These are phyloP conservation scores for Endothia cerciana DNA, from an alignment of 2,329 filamentous ascomycete genomes.

Conservation along the genomic window DNA sequence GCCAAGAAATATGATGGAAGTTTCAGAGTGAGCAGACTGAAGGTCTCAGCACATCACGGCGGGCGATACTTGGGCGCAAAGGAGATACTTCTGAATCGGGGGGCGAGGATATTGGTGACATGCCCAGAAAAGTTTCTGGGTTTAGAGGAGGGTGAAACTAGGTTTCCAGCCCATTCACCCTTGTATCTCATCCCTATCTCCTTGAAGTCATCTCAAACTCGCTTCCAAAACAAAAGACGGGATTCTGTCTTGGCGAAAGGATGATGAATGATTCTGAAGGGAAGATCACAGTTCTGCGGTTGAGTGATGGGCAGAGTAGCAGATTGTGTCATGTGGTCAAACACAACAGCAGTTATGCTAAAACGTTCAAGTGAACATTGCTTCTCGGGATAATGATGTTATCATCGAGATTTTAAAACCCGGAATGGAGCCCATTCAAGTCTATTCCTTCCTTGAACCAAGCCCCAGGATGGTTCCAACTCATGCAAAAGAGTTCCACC, in stretches of 20 bases:
- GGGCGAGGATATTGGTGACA: not conserved
- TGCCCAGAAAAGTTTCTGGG: not conserved
- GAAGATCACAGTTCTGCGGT: not conserved
- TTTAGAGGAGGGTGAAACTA: not conserved
- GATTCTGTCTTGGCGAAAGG: not conserved
- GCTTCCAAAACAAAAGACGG: not conserved
- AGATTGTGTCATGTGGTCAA: not conserved
- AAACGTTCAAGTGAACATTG: not conserved
- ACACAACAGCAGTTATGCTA: not conserved
- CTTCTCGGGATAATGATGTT: not conserved
- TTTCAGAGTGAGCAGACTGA: not conserved
- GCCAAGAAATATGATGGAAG: not conserved
- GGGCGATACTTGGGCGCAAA: not conserved
- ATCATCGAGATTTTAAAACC: no score
- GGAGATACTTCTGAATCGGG: not conserved
- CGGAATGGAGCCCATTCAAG: no score
- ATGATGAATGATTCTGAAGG: no score
- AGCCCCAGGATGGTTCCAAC: no score
- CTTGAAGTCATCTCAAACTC: not conserved
- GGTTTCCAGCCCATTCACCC: not conserved
- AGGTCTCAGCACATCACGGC: not conserved
- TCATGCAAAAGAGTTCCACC: constrained; percentile 1
- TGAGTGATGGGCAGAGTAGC: not conserved
- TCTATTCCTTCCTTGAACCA: no score
- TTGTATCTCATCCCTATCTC: no score